phyloP scores from a whole-genome alignment of 2,329 filamentous ascomycete species.

The Nigrograna mackinnonii region DNA sequence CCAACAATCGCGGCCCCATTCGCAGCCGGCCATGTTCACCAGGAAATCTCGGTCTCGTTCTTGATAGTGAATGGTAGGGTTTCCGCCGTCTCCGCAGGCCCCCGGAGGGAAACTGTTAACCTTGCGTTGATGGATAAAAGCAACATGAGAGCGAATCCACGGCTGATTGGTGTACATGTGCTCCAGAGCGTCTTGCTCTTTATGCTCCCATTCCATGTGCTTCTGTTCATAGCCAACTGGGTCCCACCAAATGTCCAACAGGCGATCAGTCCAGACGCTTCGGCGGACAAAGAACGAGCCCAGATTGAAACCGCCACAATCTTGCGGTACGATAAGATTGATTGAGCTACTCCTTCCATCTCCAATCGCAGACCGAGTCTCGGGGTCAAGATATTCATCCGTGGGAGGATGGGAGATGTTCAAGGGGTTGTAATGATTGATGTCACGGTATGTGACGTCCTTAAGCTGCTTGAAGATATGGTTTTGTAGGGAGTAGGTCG shows the following conservation, averaged over 20 bases:
- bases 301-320: conserved; percentile 94
- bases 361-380: conserved; percentile 72
- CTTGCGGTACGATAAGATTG: conserved; percentile 87
- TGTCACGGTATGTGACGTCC: conserved; percentile 84
- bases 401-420: conserved; percentile 86
- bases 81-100: conserved; percentile 78
- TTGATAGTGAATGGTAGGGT: conserved; percentile 80
- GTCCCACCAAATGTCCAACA: conserved; percentile 98
- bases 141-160: conserved; percentile 87
- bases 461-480: conserved; percentile 86
- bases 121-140: conserved; percentile 86
- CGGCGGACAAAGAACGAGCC: conserved; percentile 92
- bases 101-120: conserved; percentile 94
- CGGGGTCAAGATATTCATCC: conserved; percentile 74
- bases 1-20: conserved; percentile 98
- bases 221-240: conserved; percentile 97
- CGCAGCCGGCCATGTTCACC: conserved; percentile 98
- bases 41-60: conserved; percentile 86
- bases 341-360: conserved; percentile 79
- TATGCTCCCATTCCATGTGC: conserved; percentile 99
- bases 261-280: conserved; percentile 84
- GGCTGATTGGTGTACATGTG: conserved; percentile 89
- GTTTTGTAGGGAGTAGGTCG: conserved; percentile 81
- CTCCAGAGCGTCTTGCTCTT: conserved; percentile 94
- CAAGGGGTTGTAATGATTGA: conserved; percentile 93